Evolutionary conservation across 345 rosid genomes (phyloP), one percentile per base, ranked within the genome.

Genomic region (Eucalyptus cloeziana): DNA sequence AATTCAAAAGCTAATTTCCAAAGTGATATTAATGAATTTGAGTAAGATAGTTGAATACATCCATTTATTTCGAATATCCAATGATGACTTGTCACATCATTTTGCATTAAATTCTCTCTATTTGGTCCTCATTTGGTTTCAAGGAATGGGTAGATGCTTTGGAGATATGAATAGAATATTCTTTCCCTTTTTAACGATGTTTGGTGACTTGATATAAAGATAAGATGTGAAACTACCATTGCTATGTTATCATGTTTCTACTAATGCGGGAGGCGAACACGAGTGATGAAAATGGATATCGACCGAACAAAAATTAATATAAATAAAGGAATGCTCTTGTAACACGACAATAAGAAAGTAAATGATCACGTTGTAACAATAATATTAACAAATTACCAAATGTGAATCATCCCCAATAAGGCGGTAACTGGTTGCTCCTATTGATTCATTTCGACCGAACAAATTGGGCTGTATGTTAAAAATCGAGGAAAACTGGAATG

Each of bases 261-360:
- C 4, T 4, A 19, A 33, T 4, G 80, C 1, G 0, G 1, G 44
- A 69, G 24, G 43, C 1, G 2, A 3, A 69, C 21, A 69, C 5
- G 24, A 33, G 24, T 3, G 25, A 4, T 4, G 33, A 33, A 69
- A 8, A 69, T 17, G 2, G 25, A 16, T 17, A 19, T 8, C 0
- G 4, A 69, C 22, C 0, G 8, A 37, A 17, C 25, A 37, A 10
- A 37, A 19, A 56, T 24, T 12, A 44, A 76, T 37, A 37, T 37
- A 10, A 19, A 40, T 5, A 15, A 37, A 76, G 2, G 27, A 76
- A 10, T 0, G 11, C 27, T 21, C 14, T 3, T 1, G 5, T 10
- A 10, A 6, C 83, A 37, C 3, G 0, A 21, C 43, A 16, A 69
- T 40, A 17, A 16, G 13, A 2, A 19, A 37, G 43, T 5, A 76